Evolutionary conservation across 768 basidiomycete species (phyloP), one percentile per base, ranked within the genome.

Genomic region (Austroboletus eburneus): DNA sequence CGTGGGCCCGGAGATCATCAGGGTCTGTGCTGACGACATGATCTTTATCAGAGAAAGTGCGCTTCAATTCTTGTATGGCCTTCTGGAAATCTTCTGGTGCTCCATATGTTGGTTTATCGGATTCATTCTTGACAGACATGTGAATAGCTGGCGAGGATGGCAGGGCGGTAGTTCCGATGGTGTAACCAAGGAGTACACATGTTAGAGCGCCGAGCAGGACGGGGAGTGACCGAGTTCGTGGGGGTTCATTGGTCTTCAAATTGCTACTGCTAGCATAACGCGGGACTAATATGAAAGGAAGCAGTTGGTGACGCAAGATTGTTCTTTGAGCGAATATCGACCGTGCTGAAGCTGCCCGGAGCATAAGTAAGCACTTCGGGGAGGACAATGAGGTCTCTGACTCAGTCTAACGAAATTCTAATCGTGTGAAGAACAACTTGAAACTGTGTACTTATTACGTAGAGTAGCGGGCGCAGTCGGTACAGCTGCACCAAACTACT

Each of bases 1-100:
- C 83, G 57, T 85, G 80, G 14, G 63, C 57, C 2, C 67, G 65
- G 10, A 86, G 62, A 42, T 79, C 76, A 21, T 75, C 75, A 3
- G 67, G 62, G 55, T 80, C 74, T 0, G 76, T 81, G 14, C 76
- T 78, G 3, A 80, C 72, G 10, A 60, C 33, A 38, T 47, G 3
- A 4, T 22, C 36, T 18, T 35, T 46, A 16, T 21, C 16, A 21
- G 35, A 16, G 43, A 83, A 77, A 3, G 67, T 50, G 12, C 13
- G 42, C 39, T 58, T 68, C 10, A 87, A 64, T 24, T 80, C 81
- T 37, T 59, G 55, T 30, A 85, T 77, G 1, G 81, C 82, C 4
- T 63, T 55, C 38, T 69, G 51, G 50, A 83, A 79, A 43, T 85
- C 85, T 17, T 69, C 55, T 1, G 70, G 66, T 9, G 78, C 67